phyloP scores from a whole-genome alignment of 1,284 basidiomycete species.

The Chiua sp. region DNA sequence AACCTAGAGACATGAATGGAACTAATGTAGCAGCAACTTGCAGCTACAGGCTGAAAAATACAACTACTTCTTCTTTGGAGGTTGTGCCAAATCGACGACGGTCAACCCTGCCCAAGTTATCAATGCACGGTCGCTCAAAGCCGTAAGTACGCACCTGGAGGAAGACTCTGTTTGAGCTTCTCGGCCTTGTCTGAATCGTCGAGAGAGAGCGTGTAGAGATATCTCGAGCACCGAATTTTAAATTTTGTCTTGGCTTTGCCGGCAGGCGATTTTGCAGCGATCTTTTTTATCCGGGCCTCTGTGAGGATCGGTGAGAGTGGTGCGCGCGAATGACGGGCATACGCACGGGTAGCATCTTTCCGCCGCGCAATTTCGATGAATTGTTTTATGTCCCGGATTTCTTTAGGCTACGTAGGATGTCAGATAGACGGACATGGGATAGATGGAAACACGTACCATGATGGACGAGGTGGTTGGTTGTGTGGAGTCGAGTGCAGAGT shows the following conservation, averaged over 20 bases:
- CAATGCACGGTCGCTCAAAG: neutral
- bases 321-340: too few species aligned
- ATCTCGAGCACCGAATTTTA: conserved; percentile 97
- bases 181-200: conserved; percentile 99
- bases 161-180: conserved; percentile 96
- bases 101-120: conserved; percentile 55
- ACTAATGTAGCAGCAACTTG: too few species aligned
- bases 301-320: conserved; percentile 1
- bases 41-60: too few species aligned
- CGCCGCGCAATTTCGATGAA: conserved; percentile 97
- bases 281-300: conserved; percentile 98
- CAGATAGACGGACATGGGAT: neutral
- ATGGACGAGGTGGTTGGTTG: conserved; percentile 14
- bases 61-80: conserved; percentile 78
- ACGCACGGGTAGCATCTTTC: conserved; percentile 80
- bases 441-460: conserved; percentile 25
- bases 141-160: conserved; percentile 70
- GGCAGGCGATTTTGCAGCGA: conserved; percentile 67
- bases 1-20: too few species aligned
- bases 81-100: conserved; percentile 68
- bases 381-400: conserved; percentile 98
- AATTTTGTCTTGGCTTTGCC: conserved; percentile 94
- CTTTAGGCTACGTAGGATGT: conserved; percentile 77
- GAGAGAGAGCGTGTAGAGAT: conserved; percentile 97
- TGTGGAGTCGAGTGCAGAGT: too few species aligned